Percentiles rank a stretch among this genome's conserved stretches.
phyloP scores from a whole-genome alignment of 257 asterid species.

The Solanum sejunctum region DNA sequence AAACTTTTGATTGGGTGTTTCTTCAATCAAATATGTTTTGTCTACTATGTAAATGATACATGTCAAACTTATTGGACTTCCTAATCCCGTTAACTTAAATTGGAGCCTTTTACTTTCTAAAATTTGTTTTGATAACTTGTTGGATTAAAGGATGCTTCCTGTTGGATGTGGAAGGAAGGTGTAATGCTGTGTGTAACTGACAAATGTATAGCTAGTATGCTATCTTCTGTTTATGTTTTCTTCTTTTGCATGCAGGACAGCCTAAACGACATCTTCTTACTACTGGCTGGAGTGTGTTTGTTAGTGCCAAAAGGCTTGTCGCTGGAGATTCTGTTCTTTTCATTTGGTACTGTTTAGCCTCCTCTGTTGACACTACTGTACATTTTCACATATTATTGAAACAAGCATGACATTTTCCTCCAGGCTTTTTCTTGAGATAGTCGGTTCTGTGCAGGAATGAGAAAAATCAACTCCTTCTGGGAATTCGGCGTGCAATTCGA shows the following conservation, averaged over 20 bases:
- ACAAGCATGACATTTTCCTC: not conserved
- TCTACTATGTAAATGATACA: not conserved
- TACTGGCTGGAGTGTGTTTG: slow-evolving; percentile 53
- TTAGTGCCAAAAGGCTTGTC: slow-evolving; percentile 44
- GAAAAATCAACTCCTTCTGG: slow-evolving; percentile 86
- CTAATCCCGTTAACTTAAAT: not conserved
- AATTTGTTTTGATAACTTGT: not conserved
- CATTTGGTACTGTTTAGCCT: slow-evolving; percentile 32
- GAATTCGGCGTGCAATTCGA: slow-evolving; percentile 83
- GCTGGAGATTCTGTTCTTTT: slow-evolving; percentile 49
- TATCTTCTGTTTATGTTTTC: not conserved
- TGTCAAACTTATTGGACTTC: not conserved
- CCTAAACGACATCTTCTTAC: slow-evolving; percentile 50
- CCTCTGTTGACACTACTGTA: not conserved
- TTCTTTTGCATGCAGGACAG: slow-evolving; percentile 30
- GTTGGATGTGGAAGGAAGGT: not conserved
- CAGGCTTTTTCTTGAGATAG: not conserved
- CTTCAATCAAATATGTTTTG: not conserved
- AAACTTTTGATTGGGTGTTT: not conserved
- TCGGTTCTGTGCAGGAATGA: slow-evolving; percentile 50
- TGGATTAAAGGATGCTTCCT: not conserved
- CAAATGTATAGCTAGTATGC: not conserved
- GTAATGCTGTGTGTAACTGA: not conserved
- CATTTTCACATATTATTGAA: not conserved
- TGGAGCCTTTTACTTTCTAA: not conserved